Conservation (phyloP, 225 moss, liverwort and hornwort genomes). For the Polytrichum commune region DNA sequence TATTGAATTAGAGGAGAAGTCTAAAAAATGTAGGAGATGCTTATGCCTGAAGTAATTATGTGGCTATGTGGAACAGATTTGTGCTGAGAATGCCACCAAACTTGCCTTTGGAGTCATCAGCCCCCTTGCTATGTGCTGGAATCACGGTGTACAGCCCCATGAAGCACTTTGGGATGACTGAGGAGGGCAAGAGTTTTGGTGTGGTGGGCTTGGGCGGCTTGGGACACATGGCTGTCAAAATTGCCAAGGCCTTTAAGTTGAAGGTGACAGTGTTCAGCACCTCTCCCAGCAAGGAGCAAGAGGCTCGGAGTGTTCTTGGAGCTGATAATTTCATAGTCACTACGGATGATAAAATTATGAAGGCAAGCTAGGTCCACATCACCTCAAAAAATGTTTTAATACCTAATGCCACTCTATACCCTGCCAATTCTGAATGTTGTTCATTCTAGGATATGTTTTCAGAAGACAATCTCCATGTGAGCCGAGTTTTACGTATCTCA, state of each 20-base stretch:
- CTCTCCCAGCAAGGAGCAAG: slow-evolving; percentile 48
- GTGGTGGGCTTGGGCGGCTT: slow-evolving; percentile 67
- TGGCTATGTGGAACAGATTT: slow-evolving; percentile 30
- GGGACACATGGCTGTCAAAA: slow-evolving; percentile 62
- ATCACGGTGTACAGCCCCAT: slow-evolving; percentile 77
- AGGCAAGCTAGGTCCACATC: slow-evolving; percentile 15
- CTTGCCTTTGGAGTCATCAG: slow-evolving; percentile 50
- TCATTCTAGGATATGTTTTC: too few relatives aligned
- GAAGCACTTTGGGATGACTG: slow-evolving; percentile 61
- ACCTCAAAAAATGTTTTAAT: too few relatives aligned
- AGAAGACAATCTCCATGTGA: too few relatives aligned
- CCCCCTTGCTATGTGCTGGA: slow-evolving; percentile 78
- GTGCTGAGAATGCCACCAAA: slow-evolving; percentile 49
- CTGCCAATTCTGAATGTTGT: too few relatives aligned
- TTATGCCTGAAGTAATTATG: too few relatives aligned
- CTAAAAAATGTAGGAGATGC: too few relatives aligned
- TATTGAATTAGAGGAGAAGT: too few relatives aligned
- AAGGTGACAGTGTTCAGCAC: slow-evolving; percentile 69
- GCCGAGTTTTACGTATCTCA: too few relatives aligned
- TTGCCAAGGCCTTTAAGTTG: slow-evolving; percentile 68
- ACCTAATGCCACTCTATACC: too few relatives aligned
- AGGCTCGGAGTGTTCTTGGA: slow-evolving; percentile 43
- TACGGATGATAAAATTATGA: slow-evolving; percentile 51
- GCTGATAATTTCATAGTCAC: slow-evolving; percentile 63
- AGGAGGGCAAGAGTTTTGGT: slow-evolving; percentile 56